Conservation (phyloP, 2,329 filamentous ascomycete species). For the Cercospora zeae-maydis region DNA sequence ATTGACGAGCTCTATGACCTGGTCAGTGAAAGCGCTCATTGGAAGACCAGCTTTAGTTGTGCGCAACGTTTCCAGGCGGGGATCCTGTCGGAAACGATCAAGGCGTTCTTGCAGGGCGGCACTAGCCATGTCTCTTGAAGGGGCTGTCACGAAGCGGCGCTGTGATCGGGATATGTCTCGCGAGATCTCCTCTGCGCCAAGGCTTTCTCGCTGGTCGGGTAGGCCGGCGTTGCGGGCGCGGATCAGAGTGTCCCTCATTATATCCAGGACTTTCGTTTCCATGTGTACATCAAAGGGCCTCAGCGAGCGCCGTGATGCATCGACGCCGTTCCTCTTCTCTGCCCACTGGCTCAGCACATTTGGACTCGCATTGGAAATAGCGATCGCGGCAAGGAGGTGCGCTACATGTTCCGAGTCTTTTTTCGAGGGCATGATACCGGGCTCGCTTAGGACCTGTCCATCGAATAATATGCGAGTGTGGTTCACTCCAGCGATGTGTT, state of each 20-base stretch:
- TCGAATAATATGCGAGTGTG: slow-evolving; percentile 33
- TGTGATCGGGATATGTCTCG: background rate
- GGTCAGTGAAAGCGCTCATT: slow-evolving; percentile 34
- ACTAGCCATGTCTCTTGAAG: slow-evolving; percentile 9
- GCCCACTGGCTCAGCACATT: slow-evolving; percentile 36
- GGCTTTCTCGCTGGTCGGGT: slow-evolving; percentile 30
- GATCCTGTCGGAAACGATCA: slow-evolving; percentile 22
- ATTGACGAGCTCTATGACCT: slow-evolving; percentile 30
- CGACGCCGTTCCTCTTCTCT: slow-evolving; percentile 32
- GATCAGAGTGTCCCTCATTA: slow-evolving; percentile 39
- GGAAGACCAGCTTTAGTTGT: slow-evolving; percentile 39
- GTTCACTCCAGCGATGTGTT: slow-evolving; percentile 12
- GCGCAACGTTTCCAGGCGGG: slow-evolving; percentile 24
- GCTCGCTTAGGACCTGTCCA: slow-evolving; percentile 28
- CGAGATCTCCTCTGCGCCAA: slow-evolving; percentile 23
- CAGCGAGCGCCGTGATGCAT: slow-evolving; percentile 35
- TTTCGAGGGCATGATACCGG: slow-evolving; percentile 35
- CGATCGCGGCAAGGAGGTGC: slow-evolving; percentile 39
- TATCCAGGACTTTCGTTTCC: slow-evolving; percentile 33
- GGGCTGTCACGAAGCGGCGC: slow-evolving; percentile 2
- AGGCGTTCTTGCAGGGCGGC: slow-evolving; percentile 17
- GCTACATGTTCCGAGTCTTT: slow-evolving; percentile 37
- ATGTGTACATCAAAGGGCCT: slow-evolving; percentile 31
- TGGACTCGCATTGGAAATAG: slow-evolving; percentile 35
- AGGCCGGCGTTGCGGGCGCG: slow-evolving; percentile 37